Evolutionary conservation across 306 rosid species (phyloP).

Genomic region (Trifolium subterraneum): DNA sequence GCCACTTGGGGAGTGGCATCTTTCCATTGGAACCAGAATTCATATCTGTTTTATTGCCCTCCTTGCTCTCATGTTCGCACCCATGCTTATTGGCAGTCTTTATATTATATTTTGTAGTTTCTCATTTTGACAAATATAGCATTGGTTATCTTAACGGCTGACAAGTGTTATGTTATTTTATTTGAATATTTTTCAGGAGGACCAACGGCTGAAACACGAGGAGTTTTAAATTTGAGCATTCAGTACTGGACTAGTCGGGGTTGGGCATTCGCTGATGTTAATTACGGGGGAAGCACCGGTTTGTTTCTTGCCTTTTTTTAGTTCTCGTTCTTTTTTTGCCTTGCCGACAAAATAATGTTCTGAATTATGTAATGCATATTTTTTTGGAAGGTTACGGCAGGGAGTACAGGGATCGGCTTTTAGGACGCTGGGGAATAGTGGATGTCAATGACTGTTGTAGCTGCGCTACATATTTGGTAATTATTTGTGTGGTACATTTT

Average conservation of each 20-base stretch:
- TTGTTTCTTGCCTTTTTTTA: conserved; percentile 45
- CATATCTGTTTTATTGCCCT: no score
- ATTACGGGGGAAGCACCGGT: conserved; percentile 99
- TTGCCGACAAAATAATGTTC: conserved; percentile 28
- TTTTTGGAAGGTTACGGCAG: conserved; percentile 81
- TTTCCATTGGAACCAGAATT: no score
- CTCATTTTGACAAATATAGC: no score
- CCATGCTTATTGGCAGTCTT: no score
- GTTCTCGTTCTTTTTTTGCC: background rate
- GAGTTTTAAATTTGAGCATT: conserved; percentile 68
- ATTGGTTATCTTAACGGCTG: no score
- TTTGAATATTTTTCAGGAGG: conserved; percentile 79
- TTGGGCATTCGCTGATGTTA: conserved; percentile 90
- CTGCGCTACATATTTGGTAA: conserved; percentile 90
- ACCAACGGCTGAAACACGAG: conserved; percentile 84
- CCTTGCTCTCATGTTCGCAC: no score
- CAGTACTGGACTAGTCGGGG: conserved; percentile 98
- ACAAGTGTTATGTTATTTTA: background rate
- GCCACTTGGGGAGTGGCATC: no score
- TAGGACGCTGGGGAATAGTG: conserved; percentile 92
- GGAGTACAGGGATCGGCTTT: conserved; percentile 86
- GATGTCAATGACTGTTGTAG: conserved; percentile 97
- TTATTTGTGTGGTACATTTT: conserved; percentile 14
- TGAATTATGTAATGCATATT: conserved; percentile 20
- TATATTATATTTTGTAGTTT: no score